These are phyloP conservation scores for Stenocarpella maydis DNA, from an alignment of 2,329 filamentous ascomycete species.

Conservation along the genomic window DNA sequence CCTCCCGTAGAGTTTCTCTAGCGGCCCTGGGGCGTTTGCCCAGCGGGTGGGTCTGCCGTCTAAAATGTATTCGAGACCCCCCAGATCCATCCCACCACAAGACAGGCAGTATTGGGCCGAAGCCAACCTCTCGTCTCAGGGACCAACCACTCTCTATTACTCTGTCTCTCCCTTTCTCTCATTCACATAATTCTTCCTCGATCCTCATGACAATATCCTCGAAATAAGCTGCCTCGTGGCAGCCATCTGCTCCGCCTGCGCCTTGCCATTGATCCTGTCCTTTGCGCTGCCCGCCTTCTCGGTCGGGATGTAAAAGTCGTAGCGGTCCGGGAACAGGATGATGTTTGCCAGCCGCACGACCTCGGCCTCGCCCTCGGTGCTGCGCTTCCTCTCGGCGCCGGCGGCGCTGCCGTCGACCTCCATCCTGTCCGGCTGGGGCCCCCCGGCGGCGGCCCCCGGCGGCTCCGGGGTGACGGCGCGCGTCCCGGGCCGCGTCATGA, in stretches of 20 bases:
- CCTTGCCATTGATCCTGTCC: conserved; percentile 31
- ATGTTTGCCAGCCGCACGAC: conserved; percentile 63
- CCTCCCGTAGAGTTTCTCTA: not conserved
- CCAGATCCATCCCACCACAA: not conserved
- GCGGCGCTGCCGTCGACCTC: conserved; percentile 39
- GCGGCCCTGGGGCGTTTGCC: not conserved
- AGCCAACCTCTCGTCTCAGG: not conserved
- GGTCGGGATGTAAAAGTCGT: conserved; percentile 57
- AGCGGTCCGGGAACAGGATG: conserved; percentile 63
- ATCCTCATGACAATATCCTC: conserved; percentile 28
- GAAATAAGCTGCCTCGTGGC: conserved; percentile 35
- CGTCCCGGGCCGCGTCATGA: conserved; percentile 44
- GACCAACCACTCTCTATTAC: not conserved
- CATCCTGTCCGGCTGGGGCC: conserved; percentile 38
- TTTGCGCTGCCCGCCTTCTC: conserved; percentile 29
- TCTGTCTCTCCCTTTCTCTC: not conserved
- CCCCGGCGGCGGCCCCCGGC: conserved; percentile 36
- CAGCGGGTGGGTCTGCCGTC: conserved; percentile 13
- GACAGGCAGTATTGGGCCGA: not conserved
- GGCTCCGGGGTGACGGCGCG: conserved; percentile 43
- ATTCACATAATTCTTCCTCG: not conserved
- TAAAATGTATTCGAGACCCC: conserved; percentile 14
- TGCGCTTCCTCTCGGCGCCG: conserved; percentile 39
- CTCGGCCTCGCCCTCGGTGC: conserved; percentile 55
- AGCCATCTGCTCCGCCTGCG: conserved; percentile 36